Base-by-base conservation (phyloP, 352 stramenopile genomes). In the Pythium sukuiense region DNA sequence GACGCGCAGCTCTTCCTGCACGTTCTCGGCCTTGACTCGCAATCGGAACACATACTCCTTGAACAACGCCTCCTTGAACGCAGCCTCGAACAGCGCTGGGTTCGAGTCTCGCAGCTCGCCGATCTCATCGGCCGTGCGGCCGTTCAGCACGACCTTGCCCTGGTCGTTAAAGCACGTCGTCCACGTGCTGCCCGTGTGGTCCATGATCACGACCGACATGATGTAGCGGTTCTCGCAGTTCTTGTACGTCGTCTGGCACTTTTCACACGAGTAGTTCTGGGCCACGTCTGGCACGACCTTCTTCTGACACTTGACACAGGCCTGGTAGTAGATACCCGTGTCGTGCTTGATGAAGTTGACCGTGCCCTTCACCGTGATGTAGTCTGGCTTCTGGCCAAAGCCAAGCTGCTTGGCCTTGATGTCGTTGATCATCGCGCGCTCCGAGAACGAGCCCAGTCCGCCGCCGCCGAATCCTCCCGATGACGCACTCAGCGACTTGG, bases 301-400 rank as follows among this genome's bases (percentile, higher is more conserved):
- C 76, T 97, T 97, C 77, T 96, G 86, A 71, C 89, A 95, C 72
- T 95, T 95, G 29, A 81, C 81, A 43, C 86, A 95, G 16, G 89
- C 87, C 68, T 96, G 85, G 74, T 96, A 96, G 71, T 85, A 96
- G 46, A 96, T 76, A 7, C 80, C 80, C 48, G 85, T 76, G 74
- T 98, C 95, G 69, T 98, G 96, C 80, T 99, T 99, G 73, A 99
- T 97, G 69, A 98, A 99, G 65, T 90, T 98, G 58, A 99, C 87
- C 13, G 90, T 98, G 49, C 83, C 96, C 76, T 99, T 99, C 59
- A 99, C 93, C 30, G 78, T 95, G 55, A 99, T 90, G 73, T 95
- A 99, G 80, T 99, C 97, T 18, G 95, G 89, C 80, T 99, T 99
- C 59, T 99, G 96, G 3, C 74, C 79, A 70, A 96, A 96, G 54